Evolutionary conservation across 176 grass and related monocot species (phyloP), one percentile per base, ranked within the genome.

Genomic region (Oryza punctata): DNA sequence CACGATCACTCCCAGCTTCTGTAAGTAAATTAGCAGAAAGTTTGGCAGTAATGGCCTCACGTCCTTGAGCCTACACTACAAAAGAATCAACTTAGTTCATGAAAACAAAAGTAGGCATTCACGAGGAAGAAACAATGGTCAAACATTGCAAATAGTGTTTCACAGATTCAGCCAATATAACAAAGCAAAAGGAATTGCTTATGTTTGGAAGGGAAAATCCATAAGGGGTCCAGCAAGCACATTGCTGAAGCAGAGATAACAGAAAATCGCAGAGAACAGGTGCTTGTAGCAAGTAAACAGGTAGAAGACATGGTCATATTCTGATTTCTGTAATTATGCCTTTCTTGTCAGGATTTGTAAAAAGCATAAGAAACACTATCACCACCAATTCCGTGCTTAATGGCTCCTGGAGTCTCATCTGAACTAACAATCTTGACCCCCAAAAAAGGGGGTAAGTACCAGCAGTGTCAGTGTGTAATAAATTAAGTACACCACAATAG

Each of bases 11-110:
- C 19, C 96, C 96, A 71, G 96, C 96, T 88, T 99, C 87, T 12
- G 96, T 99, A 29, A 99, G 94, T 83, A 99, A 89, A 90, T 99
- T 99, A 59, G 96, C 93, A 63, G 92, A 85, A 77, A 99, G 80
- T 78, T 99, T 99, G 57, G 93, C 93, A 27, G 96, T 87, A 72
- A 99, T 99, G 30, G 96, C 89, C 80, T 99, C 96, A 46, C 96
- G 91, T 24, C 91, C 96, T 90, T 99, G 96, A 65, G 96, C 94
- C 96, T 96, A 79, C 54, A 57, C 37, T 52, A 82, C 24, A 82
- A 77, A 82, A 52, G 9, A 24, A 75, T 65, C 33, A 23, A 29
- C 27, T 82, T 19, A 65, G 38, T 63, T 77, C 12, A 70, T 46
- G 54, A 67, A 72, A 73, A 67, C 32, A 80, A 46, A 72, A 52